Base-by-base conservation (phyloP, 306 rosid genomes). In the Prunus mira region DNA sequence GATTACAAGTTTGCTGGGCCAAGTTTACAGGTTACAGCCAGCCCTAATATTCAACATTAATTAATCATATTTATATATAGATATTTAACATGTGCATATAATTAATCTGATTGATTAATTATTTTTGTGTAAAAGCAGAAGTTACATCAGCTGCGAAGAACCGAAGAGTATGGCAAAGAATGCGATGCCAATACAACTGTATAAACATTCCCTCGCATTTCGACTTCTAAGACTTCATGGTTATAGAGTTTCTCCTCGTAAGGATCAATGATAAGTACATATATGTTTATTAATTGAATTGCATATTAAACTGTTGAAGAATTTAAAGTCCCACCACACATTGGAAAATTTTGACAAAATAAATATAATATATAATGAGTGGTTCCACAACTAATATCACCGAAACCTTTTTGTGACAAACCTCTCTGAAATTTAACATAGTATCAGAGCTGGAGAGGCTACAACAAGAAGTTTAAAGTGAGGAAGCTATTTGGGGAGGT, bases 161-260 rank as follows among this genome's bases (percentile, higher is more conserved):
- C 58, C 30, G 18, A 24, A 32, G 64, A 63, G 41, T 19, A 30
- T 32, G 71, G 38, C 20, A 34, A 61, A 61, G 27, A 22, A 57
- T 12, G 20, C 4, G 46, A 38, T 75, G 27, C 62, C 61, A 12
- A 12, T 72, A 13, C 72, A 64, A 30, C 32, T 75, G 0, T 63
- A 61, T 27, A 68, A 19, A 56, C 68, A 77, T 45, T 77, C 80
- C 3, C 38, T 77, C 12, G 69, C 69, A 10, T 77, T 77, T 67
- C 80, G 80, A 28, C 38, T 55, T 25, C 69, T 77, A 2, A 55
- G 75, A 77, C 67, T 77, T 18, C 24, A 58, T 47, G 69, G 75
- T 45, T 77, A 68, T 57, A 25, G 14, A 19, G 75, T 68, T 68
- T 77, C 75, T 55, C 60, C 75, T 17, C 17, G 69, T 77, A 77